Evolutionary conservation across 495 filamentous ascomycete genomes (phyloP).

Genomic region (Penicillium macrosclerotiorum): DNA sequence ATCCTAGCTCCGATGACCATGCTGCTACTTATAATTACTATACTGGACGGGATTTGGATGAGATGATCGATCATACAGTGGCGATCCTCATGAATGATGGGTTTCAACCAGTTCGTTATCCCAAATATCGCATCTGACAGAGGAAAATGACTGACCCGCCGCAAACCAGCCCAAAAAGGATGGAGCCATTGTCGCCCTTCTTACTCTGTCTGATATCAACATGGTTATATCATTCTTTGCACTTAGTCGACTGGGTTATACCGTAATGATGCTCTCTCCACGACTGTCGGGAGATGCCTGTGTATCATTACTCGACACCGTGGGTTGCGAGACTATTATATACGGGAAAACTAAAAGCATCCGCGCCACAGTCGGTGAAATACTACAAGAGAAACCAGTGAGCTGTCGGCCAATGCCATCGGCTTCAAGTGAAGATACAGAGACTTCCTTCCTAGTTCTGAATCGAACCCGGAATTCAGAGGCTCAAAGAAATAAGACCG

Average conservation of each 20-base stretch:
- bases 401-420: conserved; percentile 32
- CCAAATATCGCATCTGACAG: background rate
- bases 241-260: conserved; percentile 56
- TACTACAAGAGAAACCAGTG: conserved; percentile 34
- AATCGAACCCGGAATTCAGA: conserved; percentile 30
- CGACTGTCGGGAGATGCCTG: conserved; percentile 52
- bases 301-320: conserved; percentile 48
- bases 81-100: conserved; percentile 38
- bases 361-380: conserved; percentile 40
- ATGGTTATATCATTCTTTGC: conserved; percentile 59
- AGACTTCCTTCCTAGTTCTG: conserved; percentile 31
- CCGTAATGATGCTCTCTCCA: conserved; percentile 57
- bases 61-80: conserved; percentile 50
- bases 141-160: conserved; percentile 18
- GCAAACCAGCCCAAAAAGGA: conserved; percentile 32
- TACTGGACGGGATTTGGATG: conserved; percentile 51
- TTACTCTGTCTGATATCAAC: conserved; percentile 54
- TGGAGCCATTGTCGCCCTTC: conserved; percentile 46
- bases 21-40: conserved; percentile 48
- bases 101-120: conserved; percentile 28
- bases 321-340: conserved; percentile 45
- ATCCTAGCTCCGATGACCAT: conserved; percentile 39
- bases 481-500: conserved; percentile 29
- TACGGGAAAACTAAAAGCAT: conserved; percentile 40
- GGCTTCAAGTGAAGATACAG: conserved; percentile 4